Conservation (phyloP, 345 rosid species). For the Cardamine occulta region DNA sequence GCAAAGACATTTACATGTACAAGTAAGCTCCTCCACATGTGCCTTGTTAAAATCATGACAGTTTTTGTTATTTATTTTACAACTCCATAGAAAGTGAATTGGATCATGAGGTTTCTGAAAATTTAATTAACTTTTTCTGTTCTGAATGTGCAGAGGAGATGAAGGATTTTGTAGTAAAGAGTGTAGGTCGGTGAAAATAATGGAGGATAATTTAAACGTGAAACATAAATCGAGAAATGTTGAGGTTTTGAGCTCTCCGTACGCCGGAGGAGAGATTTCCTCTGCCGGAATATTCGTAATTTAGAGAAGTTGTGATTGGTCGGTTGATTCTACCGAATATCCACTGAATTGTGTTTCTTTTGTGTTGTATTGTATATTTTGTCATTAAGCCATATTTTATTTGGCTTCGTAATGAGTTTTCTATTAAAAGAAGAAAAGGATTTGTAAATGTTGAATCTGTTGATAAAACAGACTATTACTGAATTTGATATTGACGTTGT, state of each 20-base stretch:
- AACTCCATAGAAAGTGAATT: background rate
- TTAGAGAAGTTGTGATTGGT: background rate
- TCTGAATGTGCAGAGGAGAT: conserved; percentile 62
- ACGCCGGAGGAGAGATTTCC: conserved; percentile 50
- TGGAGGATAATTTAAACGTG: conserved; percentile 57
- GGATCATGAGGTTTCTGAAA: background rate
- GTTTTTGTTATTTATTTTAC: background rate
- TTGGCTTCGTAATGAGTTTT: conserved; percentile 16
- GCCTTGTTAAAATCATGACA: background rate
- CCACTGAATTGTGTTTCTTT: background rate
- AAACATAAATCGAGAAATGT: conserved; percentile 46
- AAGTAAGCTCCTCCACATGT: conserved; percentile 51
- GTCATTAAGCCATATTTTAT: conserved; percentile 21
- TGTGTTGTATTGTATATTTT: background rate
- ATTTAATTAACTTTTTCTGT: background rate
- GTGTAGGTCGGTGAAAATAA: conserved; percentile 68
- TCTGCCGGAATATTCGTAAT: conserved; percentile 66
- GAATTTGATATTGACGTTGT: background rate
- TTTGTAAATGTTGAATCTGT: background rate
- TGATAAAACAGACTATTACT: conserved; percentile 5
- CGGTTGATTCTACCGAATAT: background rate
- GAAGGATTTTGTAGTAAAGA: conserved; percentile 74
- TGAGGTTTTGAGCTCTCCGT: conserved; percentile 49
- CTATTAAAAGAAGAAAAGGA: background rate
- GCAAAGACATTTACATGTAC: conserved; percentile 86